Base-by-base conservation (phyloP, 1,284 basidiomycete species). In the Coniophora puteana region DNA sequence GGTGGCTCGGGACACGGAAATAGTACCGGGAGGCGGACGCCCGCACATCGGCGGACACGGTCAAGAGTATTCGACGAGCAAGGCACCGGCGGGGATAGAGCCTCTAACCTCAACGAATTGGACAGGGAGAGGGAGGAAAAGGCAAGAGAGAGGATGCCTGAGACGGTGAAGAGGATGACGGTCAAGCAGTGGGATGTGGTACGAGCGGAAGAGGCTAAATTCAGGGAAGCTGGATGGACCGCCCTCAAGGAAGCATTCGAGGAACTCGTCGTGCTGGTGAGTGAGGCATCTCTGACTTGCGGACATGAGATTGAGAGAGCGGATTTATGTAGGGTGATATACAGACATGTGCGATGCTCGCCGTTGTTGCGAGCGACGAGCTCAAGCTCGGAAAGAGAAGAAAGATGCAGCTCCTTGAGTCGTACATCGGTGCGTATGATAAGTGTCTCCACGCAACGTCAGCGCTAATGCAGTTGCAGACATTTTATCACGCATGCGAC, bases 291-390 rank as follows among this genome's bases (percentile, higher is more conserved):
- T 17, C 3, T 21, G n/a, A 17, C 31, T 23, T 12, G n/a, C 27
- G 22, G 11, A n/a, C 3, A 1, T 7, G n/a, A 26, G 27, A 16
- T 31, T 43, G 27, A 57, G 12, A 18, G 11, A n/a, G 17, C 5
- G 11, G 8, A 28, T 20, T 3, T 14, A 14, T 21, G 12, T 18
- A 87, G 83, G 86, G 87, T 4, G 79, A 89, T 50, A 65, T 88
- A 1, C 86, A 89, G 52, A 83, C 79, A 69, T 88, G 86, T 58
- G 77, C 83, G 3, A 75, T 84, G 69, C 53, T 89, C 14, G 67
- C 76, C 3, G 55, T 83, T 2, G 63, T 88, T 17, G 82, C 77
- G 8, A 63, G 71, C 0, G 49, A 66, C 31, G 82, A 88, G 53
- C 62, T 89, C 22, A 51, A 55, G 16, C 57, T 88, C 8, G 55